These are phyloP conservation scores for Westerdykella sp. DNA, from an alignment of 2,329 filamentous ascomycete species.

Conservation along the genomic window DNA sequence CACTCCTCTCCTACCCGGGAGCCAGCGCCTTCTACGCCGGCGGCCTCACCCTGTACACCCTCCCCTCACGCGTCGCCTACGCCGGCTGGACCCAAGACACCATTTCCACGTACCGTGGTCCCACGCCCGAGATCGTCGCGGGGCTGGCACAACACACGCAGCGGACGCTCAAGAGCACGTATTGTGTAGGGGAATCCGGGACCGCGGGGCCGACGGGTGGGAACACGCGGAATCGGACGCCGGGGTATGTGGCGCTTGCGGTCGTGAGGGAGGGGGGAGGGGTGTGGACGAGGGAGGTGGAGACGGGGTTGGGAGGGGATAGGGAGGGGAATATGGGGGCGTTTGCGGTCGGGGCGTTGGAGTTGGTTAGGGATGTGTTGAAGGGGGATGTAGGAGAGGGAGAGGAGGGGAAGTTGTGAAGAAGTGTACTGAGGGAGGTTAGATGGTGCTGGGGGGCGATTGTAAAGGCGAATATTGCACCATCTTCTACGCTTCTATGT, in stretches of 20 bases:
- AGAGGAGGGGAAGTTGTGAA: constrained; percentile 6
- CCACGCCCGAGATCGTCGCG: constrained; percentile 52
- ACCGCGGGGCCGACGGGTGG: constrained; percentile 59
- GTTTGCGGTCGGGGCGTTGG: constrained; percentile 55
- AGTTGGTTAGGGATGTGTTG: constrained; percentile 49
- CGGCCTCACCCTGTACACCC: constrained; percentile 57
- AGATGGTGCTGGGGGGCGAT: too few species aligned
- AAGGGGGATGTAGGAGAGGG: constrained; percentile 38
- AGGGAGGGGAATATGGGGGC: constrained; percentile 57
- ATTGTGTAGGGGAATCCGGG: constrained; percentile 54
- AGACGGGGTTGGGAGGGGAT: constrained; percentile 48
- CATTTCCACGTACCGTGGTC: constrained; percentile 52
- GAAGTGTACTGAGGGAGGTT: too few species aligned
- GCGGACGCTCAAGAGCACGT: constrained; percentile 51
- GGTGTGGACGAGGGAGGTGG: constrained; percentile 47
- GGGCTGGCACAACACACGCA: constrained; percentile 53
- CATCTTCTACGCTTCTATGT: too few species aligned
- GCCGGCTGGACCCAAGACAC: constrained; percentile 55
- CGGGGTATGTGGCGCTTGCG: constrained; percentile 60
- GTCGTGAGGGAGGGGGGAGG: constrained; percentile 50
- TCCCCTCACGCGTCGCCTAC: constrained; percentile 52
- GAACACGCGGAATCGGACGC: constrained; percentile 50
- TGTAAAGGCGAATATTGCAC: too few species aligned
- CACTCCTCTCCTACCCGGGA: constrained; percentile 53
- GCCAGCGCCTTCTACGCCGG: constrained; percentile 55